Percentiles rank a stretch among this genome's conserved stretches.
Conservation (phyloP, 164 flowering plant genomes). For the Protea cynaroides region DNA sequence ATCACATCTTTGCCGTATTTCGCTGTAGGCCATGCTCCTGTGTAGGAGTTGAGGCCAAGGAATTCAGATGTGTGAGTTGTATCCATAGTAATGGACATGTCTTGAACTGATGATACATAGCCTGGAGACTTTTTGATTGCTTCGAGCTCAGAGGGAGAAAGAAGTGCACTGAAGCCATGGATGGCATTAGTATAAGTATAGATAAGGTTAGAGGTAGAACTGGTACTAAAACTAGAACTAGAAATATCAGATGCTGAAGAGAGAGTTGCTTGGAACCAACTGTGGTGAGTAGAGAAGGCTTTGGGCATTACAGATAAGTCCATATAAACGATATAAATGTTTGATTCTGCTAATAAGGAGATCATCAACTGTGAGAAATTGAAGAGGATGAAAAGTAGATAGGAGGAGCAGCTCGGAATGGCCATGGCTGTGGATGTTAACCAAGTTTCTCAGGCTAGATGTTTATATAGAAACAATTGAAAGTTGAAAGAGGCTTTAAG, state of each 20-base stretch:
- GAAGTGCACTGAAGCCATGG: slow-evolving; percentile 56
- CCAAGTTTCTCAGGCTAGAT: no score
- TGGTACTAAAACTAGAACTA: neutral
- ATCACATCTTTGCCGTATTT: slow-evolving; percentile 50
- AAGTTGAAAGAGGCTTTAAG: no score
- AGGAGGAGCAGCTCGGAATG: no score
- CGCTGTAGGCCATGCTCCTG: slow-evolving; percentile 46
- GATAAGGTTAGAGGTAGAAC: slow-evolving; percentile 23
- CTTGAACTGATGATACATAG: slow-evolving; percentile 37
- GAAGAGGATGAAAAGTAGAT: no score
- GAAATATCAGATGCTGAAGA: slow-evolving; percentile 17
- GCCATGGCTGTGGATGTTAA: no score
- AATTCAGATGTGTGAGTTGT: slow-evolving; percentile 54
- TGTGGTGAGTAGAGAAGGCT: slow-evolving; percentile 41
- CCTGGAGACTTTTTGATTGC: slow-evolving; percentile 37
- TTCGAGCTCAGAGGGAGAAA: slow-evolving; percentile 38
- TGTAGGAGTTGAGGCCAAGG: slow-evolving; percentile 34
- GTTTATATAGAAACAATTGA: no score
- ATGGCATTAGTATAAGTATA: slow-evolving; percentile 44
- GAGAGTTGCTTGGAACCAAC: slow-evolving; percentile 48
- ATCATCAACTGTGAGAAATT: no score
- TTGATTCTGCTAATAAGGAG: slow-evolving; percentile 15
- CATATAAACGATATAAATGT: slow-evolving; percentile 60
- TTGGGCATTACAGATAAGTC: slow-evolving; percentile 56
- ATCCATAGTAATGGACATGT: slow-evolving; percentile 31